Base-by-base conservation (phyloP, 2,329 filamentous ascomycete genomes). In the Cladosporium sp. region DNA sequence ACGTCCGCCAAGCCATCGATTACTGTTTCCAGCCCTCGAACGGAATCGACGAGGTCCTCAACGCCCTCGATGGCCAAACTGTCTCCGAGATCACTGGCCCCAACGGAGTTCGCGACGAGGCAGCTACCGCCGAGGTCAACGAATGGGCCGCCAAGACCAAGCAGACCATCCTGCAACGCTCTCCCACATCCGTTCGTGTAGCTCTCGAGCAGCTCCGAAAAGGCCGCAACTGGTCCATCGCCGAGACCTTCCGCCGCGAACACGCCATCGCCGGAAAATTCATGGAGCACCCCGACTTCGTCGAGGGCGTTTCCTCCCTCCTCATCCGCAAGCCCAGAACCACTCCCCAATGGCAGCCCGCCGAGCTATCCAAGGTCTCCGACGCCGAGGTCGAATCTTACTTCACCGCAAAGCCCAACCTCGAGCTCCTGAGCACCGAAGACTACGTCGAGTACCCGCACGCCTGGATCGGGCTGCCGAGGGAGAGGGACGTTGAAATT, bases 221-320 rank as follows among this genome's bases (percentile, higher is more conserved):
- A 42, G 89, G 88, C 53, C 72, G 73, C 58, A 65, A 75, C 29
- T 97, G 93, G 93, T 77, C 78, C 56, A 95, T 98, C 61, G 74
- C 79, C 13, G 80, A 95, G 70, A 84, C 92, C 1, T 98, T 97
- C 77, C 76, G 84, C 64, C 83, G 83, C 55, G 93, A 98, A 73
- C 80, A 93, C 70, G 78, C 85, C 63, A 89, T 98, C 53, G 90
- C 92, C 2, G 74, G 78, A 52, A 80, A 83, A 56, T 97, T 98
- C 74, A 97, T 98, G 92, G 77, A 78, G 50, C 85, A 93, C 67
- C 86, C 82, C 4, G 93, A 98, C 69, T 98, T 98, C 64, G 83
- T 83, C 38, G 88, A 95, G 71, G 93, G 93, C 48, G 92, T 98
- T n/a, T 82, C 82, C 45, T 85, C 89, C 19, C 79, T 85, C 42